These are phyloP conservation scores for Prunus mume DNA, from an alignment of 306 rosid species.

Conservation along the genomic window DNA sequence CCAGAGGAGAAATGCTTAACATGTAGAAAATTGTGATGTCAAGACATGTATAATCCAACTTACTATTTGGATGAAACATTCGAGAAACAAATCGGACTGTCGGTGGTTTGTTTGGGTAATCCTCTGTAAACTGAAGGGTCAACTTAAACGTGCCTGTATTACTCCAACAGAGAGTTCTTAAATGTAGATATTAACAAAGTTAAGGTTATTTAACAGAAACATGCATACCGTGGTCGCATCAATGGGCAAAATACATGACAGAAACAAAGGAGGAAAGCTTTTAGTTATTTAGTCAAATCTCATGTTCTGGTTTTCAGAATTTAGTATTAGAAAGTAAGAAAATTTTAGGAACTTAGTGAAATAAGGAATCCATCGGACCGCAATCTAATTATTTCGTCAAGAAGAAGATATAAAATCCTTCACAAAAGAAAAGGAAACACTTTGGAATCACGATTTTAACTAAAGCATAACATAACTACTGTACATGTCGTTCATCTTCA, in stretches of 20 bases:
- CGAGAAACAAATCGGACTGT: conserved; percentile 87
- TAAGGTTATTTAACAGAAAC: not conserved
- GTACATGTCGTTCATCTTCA: not conserved
- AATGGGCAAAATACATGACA: not conserved
- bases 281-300: not conserved
- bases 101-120: conserved; percentile 93
- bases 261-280: not conserved
- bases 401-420: not conserved
- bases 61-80: conserved; percentile 94
- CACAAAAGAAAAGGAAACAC: not conserved
- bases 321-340: not conserved
- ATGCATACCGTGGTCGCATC: not conserved
- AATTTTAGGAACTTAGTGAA: not conserved
- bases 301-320: not conserved
- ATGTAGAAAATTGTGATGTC: not conserved
- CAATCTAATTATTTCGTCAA: not conserved
- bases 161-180: not conserved
- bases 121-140: conserved; percentile 83
- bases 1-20: not conserved
- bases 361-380: not conserved
- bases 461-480: not conserved
- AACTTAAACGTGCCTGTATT: conserved; percentile 82
- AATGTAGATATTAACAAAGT: not conserved
- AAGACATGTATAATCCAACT: conserved; percentile 29
- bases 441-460: not conserved